Conservation (phyloP, 768 basidiomycete genomes). For the Leccinellum albellum region DNA sequence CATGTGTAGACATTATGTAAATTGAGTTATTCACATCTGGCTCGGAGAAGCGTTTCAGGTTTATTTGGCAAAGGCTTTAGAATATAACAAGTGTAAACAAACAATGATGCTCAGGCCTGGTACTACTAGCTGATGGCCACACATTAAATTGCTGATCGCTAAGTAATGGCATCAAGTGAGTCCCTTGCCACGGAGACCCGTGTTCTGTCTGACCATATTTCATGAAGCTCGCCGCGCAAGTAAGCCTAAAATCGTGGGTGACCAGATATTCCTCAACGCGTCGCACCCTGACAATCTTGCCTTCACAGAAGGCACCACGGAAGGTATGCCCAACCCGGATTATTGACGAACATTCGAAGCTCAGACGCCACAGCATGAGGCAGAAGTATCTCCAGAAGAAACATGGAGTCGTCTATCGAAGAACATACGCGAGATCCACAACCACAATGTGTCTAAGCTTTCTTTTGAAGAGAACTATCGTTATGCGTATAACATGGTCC, state of each 20-base stretch:
- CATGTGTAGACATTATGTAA: not conserved
- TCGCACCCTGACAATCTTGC: slow-evolving; percentile 17
- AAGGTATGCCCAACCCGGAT: slow-evolving; percentile 35
- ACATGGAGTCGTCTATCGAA: slow-evolving; percentile 77
- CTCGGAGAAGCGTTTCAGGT: not conserved
- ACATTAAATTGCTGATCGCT: slow-evolving; percentile 9
- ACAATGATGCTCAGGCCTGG: slow-evolving; percentile 4
- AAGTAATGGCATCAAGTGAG: slow-evolving; percentile 32
- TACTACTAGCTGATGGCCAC: slow-evolving; percentile 15
- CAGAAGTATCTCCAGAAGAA: slow-evolving; percentile 72
- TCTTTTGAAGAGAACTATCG: slow-evolving; percentile 93
- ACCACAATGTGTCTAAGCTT: slow-evolving; percentile 85
- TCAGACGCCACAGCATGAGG: slow-evolving; percentile 53
- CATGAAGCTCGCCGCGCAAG: slow-evolving; percentile 27
- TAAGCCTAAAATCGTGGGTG: slow-evolving; percentile 43
- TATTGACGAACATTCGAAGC: not conserved
- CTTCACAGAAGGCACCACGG: slow-evolving; percentile 41
- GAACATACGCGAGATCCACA: slow-evolving; percentile 93
- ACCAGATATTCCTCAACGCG: slow-evolving; percentile 17
- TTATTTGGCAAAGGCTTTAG: slow-evolving; percentile 32
- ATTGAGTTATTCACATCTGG: not conserved
- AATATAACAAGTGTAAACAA: slow-evolving; percentile 34
- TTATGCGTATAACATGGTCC: slow-evolving; percentile 91
- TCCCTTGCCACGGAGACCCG: not conserved
- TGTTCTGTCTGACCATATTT: slow-evolving; percentile 10